phyloP scores from a whole-genome alignment of 2,329 filamentous ascomycete species.

The Colletotrichum sojae region DNA sequence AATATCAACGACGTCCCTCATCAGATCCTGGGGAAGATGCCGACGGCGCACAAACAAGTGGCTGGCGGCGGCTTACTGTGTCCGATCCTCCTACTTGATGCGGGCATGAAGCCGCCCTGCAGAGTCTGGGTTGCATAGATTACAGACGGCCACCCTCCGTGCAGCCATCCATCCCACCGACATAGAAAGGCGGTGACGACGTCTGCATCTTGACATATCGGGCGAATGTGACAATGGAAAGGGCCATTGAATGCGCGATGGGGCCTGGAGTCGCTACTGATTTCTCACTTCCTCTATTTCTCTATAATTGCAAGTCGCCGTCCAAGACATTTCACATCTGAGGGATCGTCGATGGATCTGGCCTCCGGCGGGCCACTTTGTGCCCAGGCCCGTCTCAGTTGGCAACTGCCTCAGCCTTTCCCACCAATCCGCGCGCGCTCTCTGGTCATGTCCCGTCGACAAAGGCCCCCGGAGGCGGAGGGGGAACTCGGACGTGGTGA shows the following conservation, averaged over 20 bases:
- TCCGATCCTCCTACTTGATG: conserved; percentile 5
- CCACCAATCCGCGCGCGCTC: conserved; percentile 19
- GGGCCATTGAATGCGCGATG: too few relatives aligned
- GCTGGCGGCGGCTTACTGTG: background rate
- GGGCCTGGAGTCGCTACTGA: too few relatives aligned
- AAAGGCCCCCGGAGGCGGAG: conserved; percentile 20
- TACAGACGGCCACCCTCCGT: background rate
- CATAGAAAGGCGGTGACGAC: conserved; percentile 48
- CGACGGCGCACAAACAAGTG: background rate
- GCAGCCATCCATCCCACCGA: conserved; percentile 42
- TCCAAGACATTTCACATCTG: background rate
- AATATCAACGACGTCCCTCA: conserved; percentile 32
- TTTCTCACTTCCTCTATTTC: too few relatives aligned
- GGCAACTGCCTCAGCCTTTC: conserved; percentile 11
- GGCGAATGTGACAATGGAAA: too few relatives aligned
- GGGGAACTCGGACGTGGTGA: conserved; percentile 29
- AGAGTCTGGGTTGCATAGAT: conserved; percentile 5
- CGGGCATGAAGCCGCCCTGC: conserved; percentile 23
- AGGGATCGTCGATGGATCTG: conserved; percentile 11
- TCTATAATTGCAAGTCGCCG: too few relatives aligned
- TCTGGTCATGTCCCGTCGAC: background rate
- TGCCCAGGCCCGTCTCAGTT: conserved; percentile 7
- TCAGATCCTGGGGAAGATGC: background rate
- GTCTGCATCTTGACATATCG: conserved; percentile 7
- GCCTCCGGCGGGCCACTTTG: background rate